Conservation (phyloP, 257 asterid species). For the Solanum gandarillasii region DNA sequence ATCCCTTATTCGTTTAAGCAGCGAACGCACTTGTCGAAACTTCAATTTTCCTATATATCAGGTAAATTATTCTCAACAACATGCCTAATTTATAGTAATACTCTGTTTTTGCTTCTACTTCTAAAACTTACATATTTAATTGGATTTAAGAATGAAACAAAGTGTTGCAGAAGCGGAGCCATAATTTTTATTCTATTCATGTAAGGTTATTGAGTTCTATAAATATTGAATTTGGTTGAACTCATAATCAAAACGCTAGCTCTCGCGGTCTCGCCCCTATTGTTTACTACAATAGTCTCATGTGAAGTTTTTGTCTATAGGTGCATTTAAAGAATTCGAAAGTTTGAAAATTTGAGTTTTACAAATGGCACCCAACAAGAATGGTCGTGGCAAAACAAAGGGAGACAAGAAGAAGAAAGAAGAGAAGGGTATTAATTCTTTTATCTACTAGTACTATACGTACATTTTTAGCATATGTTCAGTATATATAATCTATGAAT, state of each 20-base stretch:
- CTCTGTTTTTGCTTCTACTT: not conserved
- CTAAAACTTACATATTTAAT: not conserved
- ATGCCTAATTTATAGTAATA: not conserved
- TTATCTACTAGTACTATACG: not conserved
- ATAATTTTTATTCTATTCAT: not conserved
- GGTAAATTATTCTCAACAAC: not conserved
- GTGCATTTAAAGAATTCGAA: not conserved
- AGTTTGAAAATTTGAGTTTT: not conserved
- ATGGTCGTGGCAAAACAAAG: constrained; percentile 73
- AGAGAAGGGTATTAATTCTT: constrained; percentile 56
- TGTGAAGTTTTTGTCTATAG: not conserved
- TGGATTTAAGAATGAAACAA: not conserved
- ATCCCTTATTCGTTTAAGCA: not conserved
- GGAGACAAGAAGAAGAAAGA: constrained; percentile 96
- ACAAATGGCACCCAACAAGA: constrained; percentile 80
- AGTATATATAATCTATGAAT: not conserved
- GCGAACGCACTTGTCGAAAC: not conserved
- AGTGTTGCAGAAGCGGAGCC: not conserved
- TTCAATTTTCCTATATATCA: constrained; percentile 44
- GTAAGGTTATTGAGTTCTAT: not conserved
- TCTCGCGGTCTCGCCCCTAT: not conserved
- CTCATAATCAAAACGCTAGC: not conserved
- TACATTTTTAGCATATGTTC: not conserved
- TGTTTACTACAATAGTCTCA: not conserved
- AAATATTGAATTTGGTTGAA: not conserved